phyloP scores from a whole-genome alignment of 2,329 filamentous ascomycete genomes.

The Fusarium kyushuense region DNA sequence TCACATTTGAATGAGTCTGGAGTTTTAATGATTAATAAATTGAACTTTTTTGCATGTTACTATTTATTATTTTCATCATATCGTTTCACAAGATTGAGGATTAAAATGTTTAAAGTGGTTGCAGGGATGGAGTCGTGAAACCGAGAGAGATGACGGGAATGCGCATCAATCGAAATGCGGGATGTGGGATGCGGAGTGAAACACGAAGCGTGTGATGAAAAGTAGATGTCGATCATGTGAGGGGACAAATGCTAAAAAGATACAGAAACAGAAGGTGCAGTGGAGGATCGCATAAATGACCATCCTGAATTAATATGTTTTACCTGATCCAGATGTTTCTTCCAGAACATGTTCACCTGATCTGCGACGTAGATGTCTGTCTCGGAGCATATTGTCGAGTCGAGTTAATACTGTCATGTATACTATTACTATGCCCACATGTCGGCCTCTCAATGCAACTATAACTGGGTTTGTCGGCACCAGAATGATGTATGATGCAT shows the following conservation, averaged over 20 bases:
- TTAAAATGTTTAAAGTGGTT: constrained; percentile 11
- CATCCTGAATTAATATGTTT: constrained; percentile 23
- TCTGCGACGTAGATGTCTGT: not conserved
- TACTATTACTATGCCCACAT: constrained; percentile 2
- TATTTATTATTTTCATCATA: not conserved
- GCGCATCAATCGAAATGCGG: constrained; percentile 28
- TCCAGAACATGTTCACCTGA: constrained; percentile 15
- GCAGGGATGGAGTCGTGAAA: constrained; percentile 31
- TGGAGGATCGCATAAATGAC: constrained; percentile 20
- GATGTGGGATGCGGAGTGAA: constrained; percentile 35
- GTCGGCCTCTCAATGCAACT: constrained; percentile 8
- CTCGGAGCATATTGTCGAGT: not conserved
- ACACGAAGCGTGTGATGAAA: constrained; percentile 24
- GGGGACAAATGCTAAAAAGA: not conserved
- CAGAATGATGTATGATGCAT: constrained; percentile 1
- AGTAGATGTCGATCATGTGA: constrained; percentile 27
- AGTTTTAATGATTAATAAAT: constrained; percentile 25
- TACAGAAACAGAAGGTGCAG: constrained; percentile 8
- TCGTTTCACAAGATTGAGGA: constrained; percentile 3
- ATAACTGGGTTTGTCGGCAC: not conserved
- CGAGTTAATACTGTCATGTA: not conserved
- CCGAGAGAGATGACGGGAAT: constrained; percentile 33
- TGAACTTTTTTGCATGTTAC: not conserved
- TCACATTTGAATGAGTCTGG: constrained; percentile 32
- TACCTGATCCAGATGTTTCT: not conserved